Evolutionary conservation across 768 basidiomycete species (phyloP).

Genomic region (Sarcomyxa edulis): DNA sequence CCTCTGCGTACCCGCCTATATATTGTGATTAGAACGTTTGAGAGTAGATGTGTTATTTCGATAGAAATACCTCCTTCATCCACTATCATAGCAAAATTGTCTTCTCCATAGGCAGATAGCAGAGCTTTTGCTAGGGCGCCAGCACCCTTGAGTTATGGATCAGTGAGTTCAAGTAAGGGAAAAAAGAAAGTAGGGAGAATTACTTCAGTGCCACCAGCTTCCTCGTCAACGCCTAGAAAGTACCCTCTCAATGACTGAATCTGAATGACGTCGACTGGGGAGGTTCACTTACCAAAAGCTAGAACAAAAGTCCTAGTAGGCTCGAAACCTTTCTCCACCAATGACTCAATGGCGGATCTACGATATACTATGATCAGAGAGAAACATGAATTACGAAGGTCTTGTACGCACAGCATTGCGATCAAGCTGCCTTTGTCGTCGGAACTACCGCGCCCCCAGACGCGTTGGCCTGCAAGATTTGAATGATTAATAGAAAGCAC

Average conservation of each 20-base stretch:
- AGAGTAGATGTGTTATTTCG: too few species aligned
- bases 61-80: conserved; percentile 88
- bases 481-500: neutral
- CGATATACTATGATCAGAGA: neutral
- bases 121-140: conserved; percentile 41
- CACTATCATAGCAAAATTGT: conserved; percentile 72
- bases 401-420: conserved; percentile 46
- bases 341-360: conserved; percentile 55
- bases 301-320: conserved; percentile 61
- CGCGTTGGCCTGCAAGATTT: conserved; percentile 33
- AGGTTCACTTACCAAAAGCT: too few species aligned
- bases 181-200: neutral
- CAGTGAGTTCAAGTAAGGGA: too few species aligned
- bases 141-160: conserved; percentile 59
- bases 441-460: conserved; percentile 73
- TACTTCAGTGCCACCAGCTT: conserved; percentile 49
- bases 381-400: neutral
- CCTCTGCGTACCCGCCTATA: conserved; percentile 47
- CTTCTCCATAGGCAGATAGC: conserved; percentile 56
- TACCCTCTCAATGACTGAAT: too few species aligned
- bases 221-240: conserved; percentile 83
- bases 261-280: too few species aligned
- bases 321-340: conserved; percentile 56
- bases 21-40: too few species aligned
- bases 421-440: conserved; percentile 76